Evolutionary conservation across 2,329 filamentous ascomycete genomes (phyloP).

Genomic region (Botrytis fabae): DNA sequence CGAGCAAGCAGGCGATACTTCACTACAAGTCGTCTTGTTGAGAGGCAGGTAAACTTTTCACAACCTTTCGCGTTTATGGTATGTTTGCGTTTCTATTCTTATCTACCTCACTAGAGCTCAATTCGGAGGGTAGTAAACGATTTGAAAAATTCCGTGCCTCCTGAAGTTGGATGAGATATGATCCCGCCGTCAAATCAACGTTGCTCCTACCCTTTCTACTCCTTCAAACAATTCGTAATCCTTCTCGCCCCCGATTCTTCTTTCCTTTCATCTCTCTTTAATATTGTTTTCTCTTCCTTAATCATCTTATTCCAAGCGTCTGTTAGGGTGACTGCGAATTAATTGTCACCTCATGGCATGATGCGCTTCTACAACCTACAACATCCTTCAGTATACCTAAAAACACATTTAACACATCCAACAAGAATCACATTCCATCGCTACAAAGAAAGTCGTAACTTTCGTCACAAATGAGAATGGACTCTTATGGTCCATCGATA

Average conservation of each 20-base stretch:
- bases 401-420: conserved; percentile 1
- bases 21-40: neutral
- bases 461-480: conserved; percentile 10
- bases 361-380: conserved; percentile 18
- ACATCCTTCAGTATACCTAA: conserved; percentile 16
- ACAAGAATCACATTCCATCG: neutral
- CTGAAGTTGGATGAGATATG: neutral
- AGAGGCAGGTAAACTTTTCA: neutral
- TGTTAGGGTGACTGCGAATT: neutral
- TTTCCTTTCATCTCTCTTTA: neutral
- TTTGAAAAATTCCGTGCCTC: neutral
- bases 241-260: neutral
- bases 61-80: neutral
- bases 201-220: neutral
- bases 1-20: neutral
- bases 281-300: neutral
- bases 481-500: conserved; percentile 21
- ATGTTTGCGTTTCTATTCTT: neutral
- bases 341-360: neutral
- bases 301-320: neutral
- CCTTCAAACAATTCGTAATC: neutral
- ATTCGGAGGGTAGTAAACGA: neutral
- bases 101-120: neutral
- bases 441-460: neutral
- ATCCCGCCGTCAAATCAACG: neutral